Evolutionary conservation across 768 basidiomycete genomes (phyloP), one percentile per base, ranked within the genome.

Genomic region (Favolaschia claudopus): DNA sequence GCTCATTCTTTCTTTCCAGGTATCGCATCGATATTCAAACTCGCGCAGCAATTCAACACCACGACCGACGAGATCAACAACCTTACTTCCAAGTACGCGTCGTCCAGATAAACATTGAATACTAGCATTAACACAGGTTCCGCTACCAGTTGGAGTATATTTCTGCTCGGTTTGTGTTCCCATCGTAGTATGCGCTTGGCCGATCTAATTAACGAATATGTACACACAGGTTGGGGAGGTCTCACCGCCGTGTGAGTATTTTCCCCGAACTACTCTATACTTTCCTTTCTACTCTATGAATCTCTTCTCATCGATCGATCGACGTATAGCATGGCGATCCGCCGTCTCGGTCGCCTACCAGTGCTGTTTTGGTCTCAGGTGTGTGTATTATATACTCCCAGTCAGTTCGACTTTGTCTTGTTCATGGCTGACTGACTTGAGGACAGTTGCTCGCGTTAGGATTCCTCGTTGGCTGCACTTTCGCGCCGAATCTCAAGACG

Each of bases 121-220:
- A 13, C 15, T 28, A 6, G 31, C 17, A 46, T 54, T 56, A 15
- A 66, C 43, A 24, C 14, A 8, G 27, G 17, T 25, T n/a, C n/a
- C n/a, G n/a, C n/a, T n/a, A n/a, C n/a, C 38, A 88, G 85, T 68
- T 88, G 86, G 86, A 86, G 84, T 63, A 87, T 88, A 54, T 88
- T 87, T 68, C 70, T 87, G 7, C 67, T 86, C 19, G 85, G 85
- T 84, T 39, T 33, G 71, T 51, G 20, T 22, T 25, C 29, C 22
- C 20, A 29, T 13, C 29, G 31, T 17, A 22, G 36, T 37, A 20
- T 25, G 13, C 34, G 27, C 28, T n/a, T n/a, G n/a, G n/a, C n/a
- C n/a, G n/a, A 33, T 33, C 8, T 40, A n/a, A 32, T 7, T 45
- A 20, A 60, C 31, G 29, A n/a, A 24, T 29, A 34, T 28, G 38